phyloP scores from a whole-genome alignment of 2,329 filamentous ascomycete genomes.

The Diaporthe nobilis region DNA sequence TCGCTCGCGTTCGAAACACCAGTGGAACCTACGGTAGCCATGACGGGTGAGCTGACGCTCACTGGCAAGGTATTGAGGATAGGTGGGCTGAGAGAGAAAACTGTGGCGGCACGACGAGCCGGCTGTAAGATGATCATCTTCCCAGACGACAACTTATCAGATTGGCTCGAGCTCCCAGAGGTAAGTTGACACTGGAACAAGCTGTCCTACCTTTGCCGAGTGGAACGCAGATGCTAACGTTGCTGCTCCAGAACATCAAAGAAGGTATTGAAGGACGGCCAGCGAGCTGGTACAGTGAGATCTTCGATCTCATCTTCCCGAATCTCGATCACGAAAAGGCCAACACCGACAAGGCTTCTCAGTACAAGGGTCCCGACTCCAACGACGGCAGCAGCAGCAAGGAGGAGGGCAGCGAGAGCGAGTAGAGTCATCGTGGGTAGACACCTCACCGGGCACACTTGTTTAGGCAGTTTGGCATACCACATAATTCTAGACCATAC shows the following conservation, averaged over 20 bases:
- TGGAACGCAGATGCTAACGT: constrained; percentile 33
- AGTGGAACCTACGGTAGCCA: constrained; percentile 89
- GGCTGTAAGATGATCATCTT: constrained; percentile 96
- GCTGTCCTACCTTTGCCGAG: background rate
- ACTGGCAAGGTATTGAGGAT: constrained; percentile 97
- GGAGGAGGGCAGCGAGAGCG: constrained; percentile 66
- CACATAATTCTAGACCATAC: constrained; percentile 35
- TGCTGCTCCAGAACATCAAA: constrained; percentile 87
- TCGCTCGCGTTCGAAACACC: constrained; percentile 85
- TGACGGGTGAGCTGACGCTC: constrained; percentile 97
- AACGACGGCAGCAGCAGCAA: constrained; percentile 70
- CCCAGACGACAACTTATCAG: constrained; percentile 93
- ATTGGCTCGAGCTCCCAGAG: constrained; percentile 97
- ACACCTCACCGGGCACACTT: constrained; percentile 37
- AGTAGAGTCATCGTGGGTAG: constrained; percentile 45
- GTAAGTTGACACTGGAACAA: constrained; percentile 68
- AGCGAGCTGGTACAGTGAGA: constrained; percentile 93
- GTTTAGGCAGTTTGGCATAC: constrained; percentile 29
- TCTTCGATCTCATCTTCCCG: constrained; percentile 93
- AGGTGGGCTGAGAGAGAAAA: constrained; percentile 95
- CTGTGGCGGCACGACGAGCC: constrained; percentile 91
- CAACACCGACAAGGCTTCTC: constrained; percentile 78
- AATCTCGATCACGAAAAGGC: constrained; percentile 80
- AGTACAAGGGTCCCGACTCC: constrained; percentile 65
- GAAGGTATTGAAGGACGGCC: constrained; percentile 92